Base-by-base conservation (phyloP, 1,284 basidiomycete species). In the Clitocybe nebularis region DNA sequence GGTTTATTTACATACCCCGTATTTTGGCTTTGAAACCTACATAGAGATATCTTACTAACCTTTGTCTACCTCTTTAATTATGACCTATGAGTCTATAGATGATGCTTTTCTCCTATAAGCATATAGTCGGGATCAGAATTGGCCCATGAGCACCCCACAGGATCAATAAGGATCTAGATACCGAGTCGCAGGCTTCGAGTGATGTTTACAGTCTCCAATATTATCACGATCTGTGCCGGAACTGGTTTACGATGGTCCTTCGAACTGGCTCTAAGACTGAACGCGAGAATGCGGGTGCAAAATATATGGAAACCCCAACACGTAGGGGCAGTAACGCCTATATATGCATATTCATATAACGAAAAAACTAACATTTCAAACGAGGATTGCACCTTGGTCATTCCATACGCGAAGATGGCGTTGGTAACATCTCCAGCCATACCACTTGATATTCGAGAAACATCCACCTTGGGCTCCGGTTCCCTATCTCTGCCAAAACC, bases 381-480 rank as follows among this genome's bases (percentile, higher is more conserved):
- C 50, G n/a, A n/a, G n/a, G n/a, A 32, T 38, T 72, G 39, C 57
- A 88, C 91, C 76, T 94, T 97, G 46, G 86, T 87, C 4, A 80
- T 67, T 1, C 82, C 82, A 60, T 95, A 97, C 0, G 93, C 92
- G 14, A 92, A 72, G 0, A 93, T 78, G 0, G 83, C 81, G 54
- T 89, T 86, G 7, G 83, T 81, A 4, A 87, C 75, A 57, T 88
- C 84, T 5, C 83, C 83, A 5, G 77, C 81, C 28, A 87, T 59
- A 45, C 55, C 60, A 10, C 53, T 50, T 9, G 62, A 55, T 8
- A 53, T 48, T 39, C 49, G 51, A 19, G 53, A 48, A 24, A 52
- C 53, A 35, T 51, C 53, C 44, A 46, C 53, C 16, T 34, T 33
- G 14, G 57, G 55, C 46, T 47, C 54, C 44, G 44, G 52, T 4